Base-by-base conservation (phyloP, 2,329 filamentous ascomycete species). In the Penicillium sp. region DNA sequence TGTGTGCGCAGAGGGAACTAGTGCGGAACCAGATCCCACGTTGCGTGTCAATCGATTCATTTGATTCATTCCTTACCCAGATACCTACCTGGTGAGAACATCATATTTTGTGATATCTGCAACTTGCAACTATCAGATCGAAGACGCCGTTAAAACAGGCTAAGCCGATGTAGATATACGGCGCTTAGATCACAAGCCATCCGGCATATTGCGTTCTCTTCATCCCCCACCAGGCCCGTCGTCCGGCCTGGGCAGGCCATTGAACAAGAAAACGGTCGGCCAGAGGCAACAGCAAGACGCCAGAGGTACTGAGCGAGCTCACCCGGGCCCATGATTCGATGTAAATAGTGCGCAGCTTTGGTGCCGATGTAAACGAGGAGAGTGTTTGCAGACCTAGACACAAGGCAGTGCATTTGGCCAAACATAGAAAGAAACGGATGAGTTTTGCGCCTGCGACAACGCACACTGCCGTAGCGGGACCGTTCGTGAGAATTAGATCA, bases 261-360 rank as follows among this genome's bases (percentile, higher is more conserved):
- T 97, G 92, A 55, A 96, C 91, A 51, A 95, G 73, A 68, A 95
- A 90, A 48, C 87, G 78, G 74, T 96, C 90, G 47, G 89, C 89
- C 40, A 95, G 78, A 62, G 79, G 77, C 57, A 88, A 75, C 56
- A 99, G 78, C 38, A 97, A 76, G 70, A 85, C 87, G 0, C 93
- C 94, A 38, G 91, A 96, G 58, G 97, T 73, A 76, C 93, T 97
- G 62, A 97, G 75, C 13, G 84, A 87, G 63, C 83, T 87, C 16
- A 96, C 90, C 16, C 94, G 83, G 3, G 94, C 93, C 88, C 92
- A 97, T 21, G 90, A 94, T 79, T 99, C 94, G 29, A 97, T 84
- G 72, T 94, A 99, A 15, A 97, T 79, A 10, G 89, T 87, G 60
- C 86, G 84, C 77, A 93, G 87, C 61, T 58, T 50, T 13, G 57